These are phyloP conservation scores for Fraxinus pennsylvanica DNA, from an alignment of 257 asterid genomes.

Conservation along the genomic window DNA sequence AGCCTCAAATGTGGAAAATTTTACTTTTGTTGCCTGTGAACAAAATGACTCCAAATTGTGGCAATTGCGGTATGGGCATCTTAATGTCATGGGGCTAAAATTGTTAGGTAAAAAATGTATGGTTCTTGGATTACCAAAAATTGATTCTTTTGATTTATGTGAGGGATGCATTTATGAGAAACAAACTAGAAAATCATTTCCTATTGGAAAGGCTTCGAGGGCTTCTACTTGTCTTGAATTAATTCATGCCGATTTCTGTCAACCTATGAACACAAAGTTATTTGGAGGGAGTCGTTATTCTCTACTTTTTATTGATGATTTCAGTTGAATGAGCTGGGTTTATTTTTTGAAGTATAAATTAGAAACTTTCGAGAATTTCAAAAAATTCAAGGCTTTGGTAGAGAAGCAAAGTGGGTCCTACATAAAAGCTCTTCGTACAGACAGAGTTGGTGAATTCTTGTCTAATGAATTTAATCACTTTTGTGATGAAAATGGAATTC, in stretches of 20 bases:
- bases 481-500: conserved; percentile 10
- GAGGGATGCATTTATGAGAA: no score
- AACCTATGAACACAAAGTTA: neutral
- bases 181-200: no score
- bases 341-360: conserved; percentile 8
- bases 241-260: no score
- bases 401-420: neutral
- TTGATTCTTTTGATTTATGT: neutral
- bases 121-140: conserved; percentile 6
- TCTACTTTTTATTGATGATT: conserved; percentile 3
- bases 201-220: no score
- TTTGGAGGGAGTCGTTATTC: neutral
- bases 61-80: conserved; percentile 26
- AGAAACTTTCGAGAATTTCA: conserved; percentile 7
- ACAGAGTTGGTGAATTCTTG: neutral
- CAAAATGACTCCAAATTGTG: neutral
- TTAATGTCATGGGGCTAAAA: neutral
- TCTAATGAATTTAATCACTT: neutral
- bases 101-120: neutral
- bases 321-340: conserved; percentile 18
- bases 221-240: no score
- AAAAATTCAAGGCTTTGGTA: neutral
- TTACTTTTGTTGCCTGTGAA: neutral
- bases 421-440: neutral
- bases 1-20: neutral